Conservation (phyloP, 1,284 basidiomycete species). For the Bondarzewia mesenterica region DNA sequence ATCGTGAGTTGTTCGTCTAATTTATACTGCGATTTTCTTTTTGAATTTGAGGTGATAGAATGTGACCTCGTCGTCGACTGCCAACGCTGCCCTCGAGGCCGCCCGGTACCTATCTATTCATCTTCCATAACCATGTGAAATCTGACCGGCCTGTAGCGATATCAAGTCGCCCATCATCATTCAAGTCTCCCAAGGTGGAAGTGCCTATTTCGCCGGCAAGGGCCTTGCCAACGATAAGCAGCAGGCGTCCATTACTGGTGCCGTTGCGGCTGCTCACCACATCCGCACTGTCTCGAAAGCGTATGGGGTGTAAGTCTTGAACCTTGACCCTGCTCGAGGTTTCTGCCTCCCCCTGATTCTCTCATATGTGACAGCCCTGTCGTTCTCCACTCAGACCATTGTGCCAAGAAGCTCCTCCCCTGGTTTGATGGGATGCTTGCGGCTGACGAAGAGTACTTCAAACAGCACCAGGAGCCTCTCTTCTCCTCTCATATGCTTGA, state of each 20-base stretch:
- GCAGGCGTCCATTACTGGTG: constrained; percentile 92
- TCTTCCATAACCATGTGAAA: constrained; percentile 1
- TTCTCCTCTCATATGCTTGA: constrained; percentile 99
- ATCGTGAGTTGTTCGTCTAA: constrained; percentile 46
- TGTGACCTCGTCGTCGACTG: constrained; percentile 82
- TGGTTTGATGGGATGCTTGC: constrained; percentile 99
- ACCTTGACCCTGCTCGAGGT: background rate
- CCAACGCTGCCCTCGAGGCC: constrained; percentile 83
- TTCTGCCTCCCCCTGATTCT: background rate
- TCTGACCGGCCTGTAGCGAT: constrained; percentile 35
- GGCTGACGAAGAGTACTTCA: constrained; percentile 93
- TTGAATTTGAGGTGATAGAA: constrained; percentile 39
- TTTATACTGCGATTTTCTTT: constrained; percentile 4
- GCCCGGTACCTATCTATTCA: constrained; percentile 48
- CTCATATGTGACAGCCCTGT: constrained; percentile 60
- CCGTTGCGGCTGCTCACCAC: constrained; percentile 90
- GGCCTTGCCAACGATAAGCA: constrained; percentile 93
- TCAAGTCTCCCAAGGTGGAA: constrained; percentile 96
- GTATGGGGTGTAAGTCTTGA: constrained; percentile 75
- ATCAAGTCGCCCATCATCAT: constrained; percentile 97
- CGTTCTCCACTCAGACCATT: constrained; percentile 98
- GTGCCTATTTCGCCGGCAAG: constrained; percentile 96
- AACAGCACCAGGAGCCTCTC: constrained; percentile 82
- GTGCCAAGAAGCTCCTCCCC: constrained; percentile 95
- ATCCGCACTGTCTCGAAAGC: constrained; percentile 83